Percentiles rank a stretch among this genome's conserved stretches.
Conservation (phyloP, 1,284 basidiomycete genomes). For the Marasmius tenuissimus region DNA sequence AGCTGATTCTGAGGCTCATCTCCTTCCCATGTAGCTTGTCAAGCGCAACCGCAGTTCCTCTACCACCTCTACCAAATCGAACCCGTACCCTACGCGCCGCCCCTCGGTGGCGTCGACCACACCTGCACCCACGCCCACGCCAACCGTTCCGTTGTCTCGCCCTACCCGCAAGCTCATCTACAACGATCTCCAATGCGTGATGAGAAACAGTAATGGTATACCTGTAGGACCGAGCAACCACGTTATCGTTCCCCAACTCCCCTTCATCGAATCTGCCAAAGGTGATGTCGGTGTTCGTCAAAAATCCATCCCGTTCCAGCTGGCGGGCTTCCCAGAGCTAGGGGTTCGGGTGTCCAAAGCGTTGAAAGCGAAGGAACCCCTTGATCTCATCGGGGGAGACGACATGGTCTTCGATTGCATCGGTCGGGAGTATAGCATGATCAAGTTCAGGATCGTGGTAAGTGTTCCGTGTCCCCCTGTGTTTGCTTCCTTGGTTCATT, state of each 20-base stretch:
- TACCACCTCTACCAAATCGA: background rate
- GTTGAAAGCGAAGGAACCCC: conserved; percentile 4
- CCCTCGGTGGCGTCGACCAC: background rate
- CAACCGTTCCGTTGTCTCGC: background rate
- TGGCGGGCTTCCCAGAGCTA: conserved; percentile 5
- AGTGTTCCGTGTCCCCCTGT: background rate
- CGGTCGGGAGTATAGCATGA: conserved; percentile 11
- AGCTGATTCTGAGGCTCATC: background rate
- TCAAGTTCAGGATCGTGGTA: conserved; percentile 14
- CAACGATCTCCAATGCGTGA: background rate
- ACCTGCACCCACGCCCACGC: background rate
- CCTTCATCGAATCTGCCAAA: background rate
- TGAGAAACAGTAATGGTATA: background rate
- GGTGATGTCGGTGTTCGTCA: background rate
- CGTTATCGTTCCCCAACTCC: conserved; percentile 5
- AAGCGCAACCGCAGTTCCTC: background rate
- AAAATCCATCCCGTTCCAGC: conserved; percentile 16
- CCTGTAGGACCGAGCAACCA: conserved; percentile 4
- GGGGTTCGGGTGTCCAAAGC: conserved; percentile 13
- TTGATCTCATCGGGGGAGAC: conserved; percentile 11
- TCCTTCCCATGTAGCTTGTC: background rate
- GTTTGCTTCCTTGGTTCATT: background rate
- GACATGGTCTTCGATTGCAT: conserved; percentile 13
- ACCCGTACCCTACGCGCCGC: background rate
- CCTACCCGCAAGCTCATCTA: background rate